Base-by-base conservation (phyloP, 805 yeast genomes). In the Ogataea siamensis region DNA sequence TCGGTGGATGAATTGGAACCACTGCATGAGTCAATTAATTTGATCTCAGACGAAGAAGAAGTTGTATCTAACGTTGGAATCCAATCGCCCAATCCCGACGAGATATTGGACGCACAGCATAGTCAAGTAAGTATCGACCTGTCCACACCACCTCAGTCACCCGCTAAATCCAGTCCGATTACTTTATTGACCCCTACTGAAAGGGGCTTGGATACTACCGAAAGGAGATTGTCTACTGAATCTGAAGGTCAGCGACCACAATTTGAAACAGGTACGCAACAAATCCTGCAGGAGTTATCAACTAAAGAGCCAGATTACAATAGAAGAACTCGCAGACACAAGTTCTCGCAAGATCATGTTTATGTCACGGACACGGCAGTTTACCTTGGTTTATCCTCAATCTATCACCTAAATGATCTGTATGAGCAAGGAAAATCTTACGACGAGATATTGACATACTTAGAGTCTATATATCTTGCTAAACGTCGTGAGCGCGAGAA, bases 281-380 rank as follows among this genome's bases (percentile, higher is more conserved):
- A 32, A 21, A 24, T 22, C 16, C 27, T 31, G 7, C 11, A 26
- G 3, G 30, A 23, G 12, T 9, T 22, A 8, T 14, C 22, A 2
- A 12, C 7, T 7, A 8, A 7, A 12, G 33, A 22, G 7, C 11
- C 19, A 4, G 29, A 28, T 11, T 13, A 28, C 5, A 49, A 21
- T 15, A 19, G 60, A 32, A 43, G 62, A 29, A 51, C 59, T 2
- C 41, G 65, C 32, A 47, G 51, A 2, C 59, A 55, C 28, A 58
- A 52, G 26, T 61, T 59, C 32, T 52, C 63, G 2, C 66, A 61
- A 38, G 57, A 57, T 24, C 64, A 64, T 41, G 63, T 63, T 2
- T 64, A 62, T 40, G 53, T 62, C 8, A 58, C 63, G 2, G 67
- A 64, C 37, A 49, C 56, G 3, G 64, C 64, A 3, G 57, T 51